Conservation (phyloP, 257 asterid species). For the Gardenia jasminoides region DNA sequence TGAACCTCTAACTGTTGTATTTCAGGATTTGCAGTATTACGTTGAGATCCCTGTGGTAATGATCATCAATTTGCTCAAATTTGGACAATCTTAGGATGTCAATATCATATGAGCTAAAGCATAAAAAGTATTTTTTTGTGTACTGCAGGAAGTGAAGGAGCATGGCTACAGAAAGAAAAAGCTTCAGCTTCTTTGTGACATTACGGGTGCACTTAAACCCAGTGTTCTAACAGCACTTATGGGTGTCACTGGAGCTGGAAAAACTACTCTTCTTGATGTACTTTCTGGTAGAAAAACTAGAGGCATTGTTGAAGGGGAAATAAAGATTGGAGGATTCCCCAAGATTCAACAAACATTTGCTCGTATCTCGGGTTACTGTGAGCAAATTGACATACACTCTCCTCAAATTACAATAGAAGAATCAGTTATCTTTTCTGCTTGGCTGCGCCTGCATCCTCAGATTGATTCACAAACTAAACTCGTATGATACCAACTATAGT, state of each 20-base stretch:
- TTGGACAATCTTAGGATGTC: neutral
- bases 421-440: constrained; percentile 56
- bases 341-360: constrained; percentile 57
- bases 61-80: neutral
- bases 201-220: constrained; percentile 56
- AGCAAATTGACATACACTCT: constrained; percentile 60
- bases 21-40: neutral
- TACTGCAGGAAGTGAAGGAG: constrained; percentile 48
- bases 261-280: constrained; percentile 65
- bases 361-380: constrained; percentile 59
- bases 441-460: constrained; percentile 54
- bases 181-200: constrained; percentile 50
- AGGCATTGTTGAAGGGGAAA: constrained; percentile 49
- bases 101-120: neutral
- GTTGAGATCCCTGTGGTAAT: neutral
- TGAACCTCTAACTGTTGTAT: neutral
- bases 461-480: constrained; percentile 44
- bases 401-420: constrained; percentile 56
- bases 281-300: constrained; percentile 62
- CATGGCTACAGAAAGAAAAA: constrained; percentile 44
- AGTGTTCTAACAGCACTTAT: constrained; percentile 63
- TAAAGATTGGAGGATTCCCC: constrained; percentile 55
- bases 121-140: constrained; percentile 21
- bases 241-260: constrained; percentile 73
- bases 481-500: constrained; percentile 16